These are phyloP conservation scores for Colletotrichum graminicola DNA, from an alignment of 2,329 filamentous ascomycete genomes.

Conservation along the genomic window DNA sequence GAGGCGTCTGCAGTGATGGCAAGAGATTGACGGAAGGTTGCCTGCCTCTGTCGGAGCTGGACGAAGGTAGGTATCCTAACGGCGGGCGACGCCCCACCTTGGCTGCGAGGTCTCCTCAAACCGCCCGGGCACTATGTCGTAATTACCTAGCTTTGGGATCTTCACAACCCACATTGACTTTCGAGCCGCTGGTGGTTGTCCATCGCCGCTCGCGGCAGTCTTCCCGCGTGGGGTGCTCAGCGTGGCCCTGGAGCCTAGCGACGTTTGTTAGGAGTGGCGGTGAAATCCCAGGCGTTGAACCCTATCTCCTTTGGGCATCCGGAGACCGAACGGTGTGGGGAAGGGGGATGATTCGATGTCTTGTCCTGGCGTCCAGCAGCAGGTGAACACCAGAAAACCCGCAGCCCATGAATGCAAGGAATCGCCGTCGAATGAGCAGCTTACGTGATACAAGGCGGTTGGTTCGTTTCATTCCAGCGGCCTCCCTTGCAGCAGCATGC, in stretches of 20 bases:
- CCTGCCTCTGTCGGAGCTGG: slow-evolving; percentile 5
- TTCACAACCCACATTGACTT: slow-evolving; percentile 1
- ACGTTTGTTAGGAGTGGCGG: background rate
- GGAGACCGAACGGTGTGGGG: background rate
- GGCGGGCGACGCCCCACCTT: slow-evolving; percentile 5
- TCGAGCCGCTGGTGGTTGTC: background rate
- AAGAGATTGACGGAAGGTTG: slow-evolving; percentile 1
- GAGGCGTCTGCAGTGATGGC: background rate
- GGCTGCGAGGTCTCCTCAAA: slow-evolving; percentile 15
- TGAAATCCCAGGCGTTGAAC: background rate
- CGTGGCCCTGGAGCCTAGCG: background rate
- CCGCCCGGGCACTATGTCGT: background rate
- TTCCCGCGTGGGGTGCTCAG: background rate
- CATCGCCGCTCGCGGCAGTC: background rate
- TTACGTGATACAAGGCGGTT: slow-evolving; percentile 10
- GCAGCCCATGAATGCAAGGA: background rate
- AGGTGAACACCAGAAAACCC: too few species aligned
- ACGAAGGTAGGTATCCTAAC: slow-evolving; percentile 2
- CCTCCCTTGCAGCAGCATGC: background rate
- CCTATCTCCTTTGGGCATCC: background rate
- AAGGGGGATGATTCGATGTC: background rate
- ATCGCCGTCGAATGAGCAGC: background rate
- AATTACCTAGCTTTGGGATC: background rate
- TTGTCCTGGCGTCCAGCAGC: too few species aligned
- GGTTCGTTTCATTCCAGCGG: background rate